Evolutionary conservation across 805 yeast species (phyloP).

Genomic region (Kuraishia borneana): DNA sequence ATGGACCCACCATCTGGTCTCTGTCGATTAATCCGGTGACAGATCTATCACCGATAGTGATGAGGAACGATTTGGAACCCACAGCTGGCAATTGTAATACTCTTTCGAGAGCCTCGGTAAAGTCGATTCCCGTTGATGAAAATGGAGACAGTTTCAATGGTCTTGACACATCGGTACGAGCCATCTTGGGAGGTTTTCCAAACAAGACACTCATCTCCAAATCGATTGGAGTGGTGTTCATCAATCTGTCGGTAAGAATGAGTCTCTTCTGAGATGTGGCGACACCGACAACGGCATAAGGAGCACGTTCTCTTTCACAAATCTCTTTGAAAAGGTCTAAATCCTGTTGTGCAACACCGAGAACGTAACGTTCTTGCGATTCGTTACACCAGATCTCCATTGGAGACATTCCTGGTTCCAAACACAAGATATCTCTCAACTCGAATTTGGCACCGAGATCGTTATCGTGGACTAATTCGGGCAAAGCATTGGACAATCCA

Average conservation of each 20-base stretch:
- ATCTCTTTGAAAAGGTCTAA: slow-evolving; percentile 60
- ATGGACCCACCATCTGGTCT: slow-evolving; percentile 98
- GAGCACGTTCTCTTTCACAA: slow-evolving; percentile 93
- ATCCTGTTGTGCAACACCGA: slow-evolving; percentile 80
- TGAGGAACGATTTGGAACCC: slow-evolving; percentile 87
- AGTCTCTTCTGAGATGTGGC: slow-evolving; percentile 84
- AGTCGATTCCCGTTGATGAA: slow-evolving; percentile 19
- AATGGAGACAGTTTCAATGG: slow-evolving; percentile 37
- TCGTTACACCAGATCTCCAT: slow-evolving; percentile 99
- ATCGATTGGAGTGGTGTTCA: slow-evolving; percentile 84
- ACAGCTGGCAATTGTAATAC: slow-evolving; percentile 88
- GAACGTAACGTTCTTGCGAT: slow-evolving; percentile 95
- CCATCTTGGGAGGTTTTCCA: slow-evolving; percentile 96
- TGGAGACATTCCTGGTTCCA: slow-evolving; percentile 98
- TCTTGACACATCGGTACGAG: slow-evolving; percentile 58
- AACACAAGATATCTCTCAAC: slow-evolving; percentile 76
- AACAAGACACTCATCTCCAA: slow-evolving; percentile 90
- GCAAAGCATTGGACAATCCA: slow-evolving; percentile 93
- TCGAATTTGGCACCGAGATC: slow-evolving; percentile 91
- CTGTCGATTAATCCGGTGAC: slow-evolving; percentile 95
- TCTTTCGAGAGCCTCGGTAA: slow-evolving; percentile 64
- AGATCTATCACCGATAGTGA: slow-evolving; percentile 98
- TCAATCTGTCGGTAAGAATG: slow-evolving; percentile 65
- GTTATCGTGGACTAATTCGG: slow-evolving; percentile 96
- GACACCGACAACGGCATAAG: slow-evolving; percentile 89